Conservation (phyloP, 2,329 filamentous ascomycete species). For the Xylogone sp. region DNA sequence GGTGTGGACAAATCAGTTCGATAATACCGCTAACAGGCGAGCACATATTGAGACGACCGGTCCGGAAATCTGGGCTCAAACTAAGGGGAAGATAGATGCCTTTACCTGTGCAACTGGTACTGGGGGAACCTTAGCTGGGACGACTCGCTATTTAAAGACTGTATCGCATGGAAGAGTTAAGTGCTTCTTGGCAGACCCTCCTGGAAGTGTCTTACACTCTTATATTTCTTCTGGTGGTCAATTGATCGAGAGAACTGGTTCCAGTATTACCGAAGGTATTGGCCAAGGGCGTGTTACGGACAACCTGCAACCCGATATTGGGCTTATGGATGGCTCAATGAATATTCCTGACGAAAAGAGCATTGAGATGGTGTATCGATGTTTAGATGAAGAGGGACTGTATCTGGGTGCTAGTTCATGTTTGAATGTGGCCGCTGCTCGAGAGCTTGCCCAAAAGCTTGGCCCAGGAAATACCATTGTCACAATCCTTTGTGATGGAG, state of each 20-base stretch:
- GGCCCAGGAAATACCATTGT: conserved; percentile 89
- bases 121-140: conserved; percentile 83
- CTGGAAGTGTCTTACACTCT: conserved; percentile 86
- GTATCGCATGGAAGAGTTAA: conserved; percentile 74
- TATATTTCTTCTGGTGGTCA: conserved; percentile 85
- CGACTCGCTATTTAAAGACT: conserved; percentile 85
- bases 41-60: conserved; percentile 97
- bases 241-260: conserved; percentile 74
- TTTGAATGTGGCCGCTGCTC: conserved; percentile 91
- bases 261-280: conserved; percentile 95
- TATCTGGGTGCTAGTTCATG: conserved; percentile 93
- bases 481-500: conserved; percentile 90
- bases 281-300: conserved; percentile 96
- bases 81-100: conserved; percentile 77
- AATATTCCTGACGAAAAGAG: conserved; percentile 88
- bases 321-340: conserved; percentile 77
- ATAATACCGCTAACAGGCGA: conserved; percentile 89
- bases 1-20: conserved; percentile 99
- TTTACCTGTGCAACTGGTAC: conserved; percentile 97
- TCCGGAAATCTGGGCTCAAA: conserved; percentile 96
- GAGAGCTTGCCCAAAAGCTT: conserved; percentile 87
- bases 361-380: conserved; percentile 96
- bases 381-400: conserved; percentile 90
- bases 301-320: conserved; percentile 83
- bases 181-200: conserved; percentile 88